A percentile compares a stretch with the other conserved stretches of the same genome.
These are phyloP conservation scores for Cladophialophora carrionii DNA, from an alignment of 2,329 filamentous ascomycete genomes.

Conservation along the genomic window DNA sequence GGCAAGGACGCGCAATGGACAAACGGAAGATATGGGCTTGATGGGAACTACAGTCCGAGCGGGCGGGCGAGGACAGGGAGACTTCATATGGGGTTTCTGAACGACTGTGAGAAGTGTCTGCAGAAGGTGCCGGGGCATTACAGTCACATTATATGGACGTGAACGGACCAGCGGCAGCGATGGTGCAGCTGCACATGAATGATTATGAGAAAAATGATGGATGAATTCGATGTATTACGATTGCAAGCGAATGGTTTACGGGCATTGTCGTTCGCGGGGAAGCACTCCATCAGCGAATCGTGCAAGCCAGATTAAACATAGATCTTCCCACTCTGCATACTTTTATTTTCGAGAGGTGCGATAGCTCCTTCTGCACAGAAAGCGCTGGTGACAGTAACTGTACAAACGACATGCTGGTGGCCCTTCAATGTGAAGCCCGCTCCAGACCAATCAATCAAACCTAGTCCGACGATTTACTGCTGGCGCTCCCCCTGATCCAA, in stretches of 20 bases:
- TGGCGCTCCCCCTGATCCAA: slow-evolving; percentile 29
- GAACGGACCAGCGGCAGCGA: slow-evolving; percentile 11
- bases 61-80: slow-evolving; percentile 43
- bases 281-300: background rate
- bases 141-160: slow-evolving; percentile 68
- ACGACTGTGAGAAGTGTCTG: slow-evolving; percentile 77
- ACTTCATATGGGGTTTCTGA: slow-evolving; percentile 77
- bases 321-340: background rate
- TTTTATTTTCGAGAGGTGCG: background rate
- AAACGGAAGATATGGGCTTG: slow-evolving; percentile 16
- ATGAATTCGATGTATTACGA: background rate
- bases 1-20: slow-evolving; percentile 17
- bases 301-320: background rate
- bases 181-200: background rate
- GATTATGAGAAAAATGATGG: background rate
- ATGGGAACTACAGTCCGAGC: slow-evolving; percentile 24
- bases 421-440: background rate
- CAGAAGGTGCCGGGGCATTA: slow-evolving; percentile 77
- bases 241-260: background rate
- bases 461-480: slow-evolving; percentile 5
- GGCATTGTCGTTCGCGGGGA: background rate
- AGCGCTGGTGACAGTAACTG: slow-evolving; percentile 5
- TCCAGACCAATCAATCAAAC: background rate
- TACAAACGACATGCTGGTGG: slow-evolving; percentile 15
- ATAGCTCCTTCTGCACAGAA: background rate